Conservation (phyloP, 768 basidiomycete genomes). For the Fomitopsis serialis region DNA sequence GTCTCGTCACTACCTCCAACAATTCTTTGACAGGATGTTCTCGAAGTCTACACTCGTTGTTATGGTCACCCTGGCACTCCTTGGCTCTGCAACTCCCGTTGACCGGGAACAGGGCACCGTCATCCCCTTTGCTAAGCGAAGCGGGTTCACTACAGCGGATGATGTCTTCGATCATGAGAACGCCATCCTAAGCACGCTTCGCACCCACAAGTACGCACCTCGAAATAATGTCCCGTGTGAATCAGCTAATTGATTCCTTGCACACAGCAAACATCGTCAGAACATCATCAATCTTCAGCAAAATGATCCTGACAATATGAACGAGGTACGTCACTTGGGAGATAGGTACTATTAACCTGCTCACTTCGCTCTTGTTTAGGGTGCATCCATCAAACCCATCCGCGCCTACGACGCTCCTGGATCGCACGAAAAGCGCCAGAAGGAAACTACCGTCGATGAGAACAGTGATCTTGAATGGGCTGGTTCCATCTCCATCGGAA, state of each 20-base stretch:
- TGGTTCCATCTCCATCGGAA: conserved; percentile 34
- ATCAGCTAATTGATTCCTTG: too few species aligned
- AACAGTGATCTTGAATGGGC: conserved; percentile 33
- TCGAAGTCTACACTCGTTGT: conserved; percentile 10
- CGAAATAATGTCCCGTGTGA: background rate
- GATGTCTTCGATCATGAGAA: conserved; percentile 12
- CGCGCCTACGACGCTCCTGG: conserved; percentile 6
- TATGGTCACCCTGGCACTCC: conserved; percentile 8
- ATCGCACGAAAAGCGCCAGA: conserved; percentile 22
- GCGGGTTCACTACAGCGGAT: conserved; percentile 7
- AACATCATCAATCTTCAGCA: conserved; percentile 11
- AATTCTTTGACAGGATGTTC: conserved; percentile 17
- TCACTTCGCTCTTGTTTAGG: conserved; percentile 8
- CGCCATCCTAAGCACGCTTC: conserved; percentile 6
- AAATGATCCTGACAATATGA: conserved; percentile 1
- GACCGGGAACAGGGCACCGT: background rate
- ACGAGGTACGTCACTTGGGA: background rate
- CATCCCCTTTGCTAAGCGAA: conserved; percentile 9
- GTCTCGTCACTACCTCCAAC: background rate
- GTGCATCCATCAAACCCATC: conserved; percentile 27
- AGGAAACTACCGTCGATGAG: conserved; percentile 30
- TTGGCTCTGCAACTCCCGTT: conserved; percentile 7
- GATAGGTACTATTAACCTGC: too few species aligned
- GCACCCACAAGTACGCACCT: conserved; percentile 11
- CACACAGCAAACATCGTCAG: conserved; percentile 14